Evolutionary conservation across 768 basidiomycete species (phyloP), one percentile per base, ranked within the genome.

Genomic region (Suillus occidentalis): DNA sequence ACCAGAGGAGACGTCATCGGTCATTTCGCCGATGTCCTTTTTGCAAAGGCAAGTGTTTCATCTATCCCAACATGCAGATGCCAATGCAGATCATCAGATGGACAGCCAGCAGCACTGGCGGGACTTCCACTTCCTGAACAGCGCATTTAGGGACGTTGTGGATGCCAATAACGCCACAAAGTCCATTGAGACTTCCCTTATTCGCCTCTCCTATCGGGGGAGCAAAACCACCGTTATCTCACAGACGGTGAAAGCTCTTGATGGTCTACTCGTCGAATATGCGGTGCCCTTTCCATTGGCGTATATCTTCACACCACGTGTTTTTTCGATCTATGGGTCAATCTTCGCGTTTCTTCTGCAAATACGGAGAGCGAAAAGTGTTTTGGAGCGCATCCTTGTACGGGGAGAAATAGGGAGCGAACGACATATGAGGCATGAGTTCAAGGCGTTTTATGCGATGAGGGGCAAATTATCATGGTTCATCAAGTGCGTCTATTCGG

Each of bases 51-150:
- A 67, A 47, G 78, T 66, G 13, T 43, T 42, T 34, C 10, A 49
- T 18, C 16, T 18, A 36, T 10, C 37, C 22, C 37, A 25, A 3
- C 4, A 25, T 31, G 31, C 22, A 22, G 16, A 5, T 12, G 16
- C 61, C 64, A n/a, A 68, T 37, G n/a, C 40, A 22, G 20, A 20
- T 59, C 20, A 52, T 52, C 62, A 94, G 91, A 92, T 94, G 85
- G 90, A 94, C 67, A 79, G 79, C n/a, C 80, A 83, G 56, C 86
- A 89, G 70, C 71, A 78, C 42, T 95, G 92, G 92, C 82, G 77
- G 55, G 93, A 94, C 71, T 92, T 92, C 72, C 93, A 95, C 76
- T 91, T 91, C 75, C 73, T 94, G 62, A 94, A 94, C 70, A 88
- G 85, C 36, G 86, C 89, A 12, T 92, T 95, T 72, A 79, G 80